These are phyloP conservation scores for Amanita rimosa DNA, from an alignment of 768 basidiomycete species.

Conservation along the genomic window DNA sequence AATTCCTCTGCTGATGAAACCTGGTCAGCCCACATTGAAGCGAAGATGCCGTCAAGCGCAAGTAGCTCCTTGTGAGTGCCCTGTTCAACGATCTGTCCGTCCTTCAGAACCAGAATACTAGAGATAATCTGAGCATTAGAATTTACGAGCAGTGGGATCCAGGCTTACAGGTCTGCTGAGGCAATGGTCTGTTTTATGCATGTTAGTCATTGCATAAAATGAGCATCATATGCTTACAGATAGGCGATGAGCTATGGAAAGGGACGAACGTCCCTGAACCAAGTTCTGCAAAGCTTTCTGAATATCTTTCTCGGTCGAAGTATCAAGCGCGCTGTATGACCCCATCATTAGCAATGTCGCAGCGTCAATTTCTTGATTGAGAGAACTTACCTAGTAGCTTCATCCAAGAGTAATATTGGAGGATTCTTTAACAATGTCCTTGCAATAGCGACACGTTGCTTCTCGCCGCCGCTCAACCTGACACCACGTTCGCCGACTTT, in stretches of 20 bases:
- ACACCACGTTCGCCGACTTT: constrained; percentile 87
- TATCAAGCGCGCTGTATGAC: constrained; percentile 65
- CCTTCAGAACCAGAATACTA: constrained; percentile 84
- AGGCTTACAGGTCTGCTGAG: constrained; percentile 45
- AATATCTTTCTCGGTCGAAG: constrained; percentile 83
- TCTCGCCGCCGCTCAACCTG: constrained; percentile 78
- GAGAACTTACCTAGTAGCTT: constrained; percentile 64
- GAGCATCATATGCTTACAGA: constrained; percentile 37
- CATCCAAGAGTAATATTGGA: constrained; percentile 67
- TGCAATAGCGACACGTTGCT: constrained; percentile 83
- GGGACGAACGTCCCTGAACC: constrained; percentile 57
- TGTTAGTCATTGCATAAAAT: constrained; percentile 10
- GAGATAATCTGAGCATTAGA: constrained; percentile 7
- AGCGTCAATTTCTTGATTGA: background rate
- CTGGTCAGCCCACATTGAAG: constrained; percentile 85
- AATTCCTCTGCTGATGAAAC: constrained; percentile 51
- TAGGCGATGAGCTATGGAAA: constrained; percentile 73
- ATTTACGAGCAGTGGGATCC: background rate
- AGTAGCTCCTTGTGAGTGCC: constrained; percentile 75
- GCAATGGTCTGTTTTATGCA: constrained; percentile 33
- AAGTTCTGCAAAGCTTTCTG: constrained; percentile 80
- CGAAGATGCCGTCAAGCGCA: constrained; percentile 60
- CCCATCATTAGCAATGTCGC: background rate
- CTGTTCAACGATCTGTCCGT: constrained; percentile 80
- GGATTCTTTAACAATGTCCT: constrained; percentile 82